Evolutionary conservation across 2,329 filamentous ascomycete genomes (phyloP), one percentile per base, ranked within the genome.

Genomic region (Colletotrichum acutatum): DNA sequence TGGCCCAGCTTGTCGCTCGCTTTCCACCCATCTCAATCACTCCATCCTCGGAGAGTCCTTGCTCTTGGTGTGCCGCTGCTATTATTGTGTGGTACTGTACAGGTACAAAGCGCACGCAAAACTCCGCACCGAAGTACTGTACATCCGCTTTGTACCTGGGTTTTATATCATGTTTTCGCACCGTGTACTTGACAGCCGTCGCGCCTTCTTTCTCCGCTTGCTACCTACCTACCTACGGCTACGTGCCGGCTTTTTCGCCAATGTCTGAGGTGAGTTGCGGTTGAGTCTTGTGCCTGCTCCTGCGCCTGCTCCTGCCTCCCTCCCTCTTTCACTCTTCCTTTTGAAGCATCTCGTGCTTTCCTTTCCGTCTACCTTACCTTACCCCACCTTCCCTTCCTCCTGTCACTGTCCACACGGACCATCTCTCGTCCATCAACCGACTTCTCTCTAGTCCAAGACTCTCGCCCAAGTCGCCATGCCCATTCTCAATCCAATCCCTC

Each of bases 11-110:
- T 42, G 37, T 42, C 37, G 37, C 37, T 14, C 37, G 37, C 37
- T 42, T 42, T 12, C n/a, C 24, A 49, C 28, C 34, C 60, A 26
- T 57, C 6, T 46, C 42, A 32, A 30, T 58, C 24, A 28, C 53
- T 32, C 60, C 60, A 65, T 22, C 26, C 30, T 42, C 30, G 46
- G 34, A 32, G 57, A 37, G 32, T 53, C 66, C 65, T 57, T 68
- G 67, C 61, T 53, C 46, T 22, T 37, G 54, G 61, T 26, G 34
- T 32, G 73, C 56, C 68, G 73, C 63, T 72, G 63, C 66, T 65
- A 68, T 69, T 75, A 75, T 76, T 77, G 74, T 68, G 77, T 71
- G 80, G 81, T 83, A 83, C 82, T 83, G 82, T 84, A 82, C 75
- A 77, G 80, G 78, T 82, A 84, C 82, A 77, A 76, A 75, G 60